Base-by-base conservation (phyloP, 129 eudicot genomes). In the Pittosporum tobira region DNA sequence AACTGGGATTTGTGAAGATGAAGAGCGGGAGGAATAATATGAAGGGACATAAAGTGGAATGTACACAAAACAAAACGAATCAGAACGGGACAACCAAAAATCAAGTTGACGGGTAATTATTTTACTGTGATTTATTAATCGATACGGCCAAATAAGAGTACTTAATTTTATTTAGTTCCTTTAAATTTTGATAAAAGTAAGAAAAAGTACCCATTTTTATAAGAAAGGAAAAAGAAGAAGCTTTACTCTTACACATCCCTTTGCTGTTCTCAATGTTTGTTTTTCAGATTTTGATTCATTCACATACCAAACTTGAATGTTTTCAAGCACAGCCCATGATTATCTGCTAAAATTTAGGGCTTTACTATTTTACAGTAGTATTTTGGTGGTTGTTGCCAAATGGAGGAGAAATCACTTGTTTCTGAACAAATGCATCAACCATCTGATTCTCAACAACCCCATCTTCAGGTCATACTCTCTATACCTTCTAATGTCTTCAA, bases 351-450 rank as follows among this genome's bases (percentile, higher is more conserved):
- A 14, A 40, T 18, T n/a, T 2, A 19, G 61, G 43, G 27, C 9
- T 55, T 19, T 31, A 20, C n/a, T n/a, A n/a, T 31, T 16, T n/a
- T n/a, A n/a, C n/a, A 51, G 16, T 3, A 4, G 21, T 25, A 24
- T 27, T 37, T 6, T 13, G 24, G 59, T 13, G 24, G 59, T 0
- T 54, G 4, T 19, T 31, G 45, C 28, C n/a, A 56, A 12, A 56
- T 56, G 61, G 61, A 55, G 45, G 44, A 56, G 61, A 56, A 38
- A 24, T 19, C 61, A n/a, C 45, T 31, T 31, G 61, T 31, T 18
- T 15, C 15, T 31, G 18, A 30, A 56, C 61, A 54, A 28, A 9
- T 42, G 24, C 59, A 54, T 54, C 59, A 54, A n/a, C 59, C 19
- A 13, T 18, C 59, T n/a, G n/a, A n/a, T n/a, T n/a, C n/a, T 54